These are phyloP conservation scores for Hypoxylon crocopeplum DNA, from an alignment of 495 filamentous ascomycete genomes.

Conservation along the genomic window DNA sequence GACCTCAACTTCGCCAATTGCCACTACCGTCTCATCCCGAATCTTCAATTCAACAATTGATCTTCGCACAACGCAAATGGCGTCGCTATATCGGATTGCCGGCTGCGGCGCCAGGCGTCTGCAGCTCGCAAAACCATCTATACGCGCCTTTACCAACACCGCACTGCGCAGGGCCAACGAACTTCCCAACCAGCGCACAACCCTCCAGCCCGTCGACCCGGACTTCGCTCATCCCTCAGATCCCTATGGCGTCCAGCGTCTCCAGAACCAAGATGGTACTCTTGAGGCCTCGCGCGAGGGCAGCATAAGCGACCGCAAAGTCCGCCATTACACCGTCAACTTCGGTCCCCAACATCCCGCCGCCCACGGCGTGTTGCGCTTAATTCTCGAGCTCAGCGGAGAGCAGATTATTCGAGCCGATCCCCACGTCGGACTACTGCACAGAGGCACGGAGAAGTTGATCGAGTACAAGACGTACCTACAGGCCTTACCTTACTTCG, in stretches of 20 bases:
- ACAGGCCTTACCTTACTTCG: slow-evolving; percentile 98
- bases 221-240: slow-evolving; percentile 61
- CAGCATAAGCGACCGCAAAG: slow-evolving; percentile 74
- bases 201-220: slow-evolving; percentile 70
- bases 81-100: slow-evolving; percentile 61
- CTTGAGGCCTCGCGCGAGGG: slow-evolving; percentile 57
- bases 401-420: slow-evolving; percentile 97
- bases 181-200: slow-evolving; percentile 60
- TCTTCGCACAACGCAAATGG: slow-evolving; percentile 46
- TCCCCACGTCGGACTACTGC: slow-evolving; percentile 95
- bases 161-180: slow-evolving; percentile 68
- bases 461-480: slow-evolving; percentile 99
- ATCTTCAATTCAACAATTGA: slow-evolving; percentile 33
- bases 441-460: slow-evolving; percentile 98
- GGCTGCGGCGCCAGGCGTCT: slow-evolving; percentile 63
- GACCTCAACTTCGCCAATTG: slow-evolving; percentile 20
- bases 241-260: slow-evolving; percentile 57
- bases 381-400: slow-evolving; percentile 97
- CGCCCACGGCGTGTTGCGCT: slow-evolving; percentile 95
- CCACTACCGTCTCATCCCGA: slow-evolving; percentile 22
- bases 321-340: slow-evolving; percentile 99
- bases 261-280: slow-evolving; percentile 45
- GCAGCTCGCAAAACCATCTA: slow-evolving; percentile 46
- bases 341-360: slow-evolving; percentile 99
- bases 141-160: slow-evolving; percentile 73